Conservation (phyloP, 305 asterid species). For the Fraxinus latifolia region DNA sequence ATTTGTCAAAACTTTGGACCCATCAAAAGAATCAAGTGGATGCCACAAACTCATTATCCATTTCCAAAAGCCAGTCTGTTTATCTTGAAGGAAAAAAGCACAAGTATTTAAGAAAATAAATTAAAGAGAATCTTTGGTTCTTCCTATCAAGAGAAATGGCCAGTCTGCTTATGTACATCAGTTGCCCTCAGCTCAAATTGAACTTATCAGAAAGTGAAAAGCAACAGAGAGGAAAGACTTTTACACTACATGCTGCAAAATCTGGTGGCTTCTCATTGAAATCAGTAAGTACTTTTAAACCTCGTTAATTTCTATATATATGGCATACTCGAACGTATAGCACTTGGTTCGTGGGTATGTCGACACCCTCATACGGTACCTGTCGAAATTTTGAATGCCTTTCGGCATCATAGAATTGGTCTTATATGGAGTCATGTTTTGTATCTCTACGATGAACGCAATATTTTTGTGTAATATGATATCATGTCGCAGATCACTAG, state of each 20-base stretch:
- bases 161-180: neutral
- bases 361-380: neutral
- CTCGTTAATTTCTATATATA: neutral
- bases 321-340: neutral
- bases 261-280: conserved; percentile 57
- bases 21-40: conserved; percentile 15
- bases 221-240: conserved; percentile 24
- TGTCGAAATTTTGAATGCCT: neutral
- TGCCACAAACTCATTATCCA: conserved; percentile 50
- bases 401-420: neutral
- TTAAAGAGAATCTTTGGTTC: conserved; percentile 28
- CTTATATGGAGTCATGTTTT: neutral
- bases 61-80: conserved; percentile 12
- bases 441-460: neutral
- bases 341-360: neutral
- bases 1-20: neutral
- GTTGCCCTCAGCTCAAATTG: conserved; percentile 18
- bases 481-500: conserved; percentile 33
- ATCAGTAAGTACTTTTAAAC: conserved; percentile 30
- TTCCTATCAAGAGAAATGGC: neutral
- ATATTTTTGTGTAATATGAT: conserved; percentile 3
- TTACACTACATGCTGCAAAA: conserved; percentile 48
- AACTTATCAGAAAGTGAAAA: conserved; percentile 16
- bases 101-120: neutral
- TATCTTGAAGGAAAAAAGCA: neutral